Conservation (phyloP, 768 basidiomycete genomes). For the Boletus barrowsii region DNA sequence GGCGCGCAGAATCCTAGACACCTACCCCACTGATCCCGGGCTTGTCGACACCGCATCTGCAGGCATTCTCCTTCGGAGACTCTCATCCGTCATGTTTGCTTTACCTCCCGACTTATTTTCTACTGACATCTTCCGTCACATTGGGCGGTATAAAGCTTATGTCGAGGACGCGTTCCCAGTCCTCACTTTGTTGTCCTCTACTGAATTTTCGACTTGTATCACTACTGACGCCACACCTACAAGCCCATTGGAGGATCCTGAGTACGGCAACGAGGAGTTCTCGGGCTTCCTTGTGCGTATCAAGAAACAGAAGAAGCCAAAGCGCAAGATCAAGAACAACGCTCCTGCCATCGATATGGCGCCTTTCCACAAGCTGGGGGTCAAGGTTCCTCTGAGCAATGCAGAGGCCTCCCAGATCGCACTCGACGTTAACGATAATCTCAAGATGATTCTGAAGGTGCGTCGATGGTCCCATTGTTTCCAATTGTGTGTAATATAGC, state of each 20-base stretch:
- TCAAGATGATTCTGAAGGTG: conserved; percentile 32
- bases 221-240: background rate
- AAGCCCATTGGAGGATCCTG: conserved; percentile 1
- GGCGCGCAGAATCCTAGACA: conserved; percentile 28
- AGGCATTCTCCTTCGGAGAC: conserved; percentile 19
- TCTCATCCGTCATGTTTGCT: conserved; percentile 27
- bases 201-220: conserved; percentile 5
- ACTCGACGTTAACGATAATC: conserved; percentile 17
- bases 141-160: conserved; percentile 21
- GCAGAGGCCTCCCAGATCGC: conserved; percentile 18
- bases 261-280: background rate
- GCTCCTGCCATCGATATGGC: conserved; percentile 20
- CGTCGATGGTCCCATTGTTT: background rate
- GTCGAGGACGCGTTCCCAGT: conserved; percentile 24
- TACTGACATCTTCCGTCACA: conserved; percentile 3
- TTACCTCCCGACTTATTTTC: conserved; percentile 18
- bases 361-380: conserved; percentile 31
- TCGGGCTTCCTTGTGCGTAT: conserved; percentile 8
- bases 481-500: no score
- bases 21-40: conserved; percentile 30
- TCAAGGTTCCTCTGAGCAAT: conserved; percentile 23
- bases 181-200: conserved; percentile 14
- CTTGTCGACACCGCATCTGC: conserved; percentile 21
- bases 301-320: conserved; percentile 30
- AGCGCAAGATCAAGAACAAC: conserved; percentile 13